phyloP scores from a whole-genome alignment of 768 basidiomycete genomes.

The Bullera alba region DNA sequence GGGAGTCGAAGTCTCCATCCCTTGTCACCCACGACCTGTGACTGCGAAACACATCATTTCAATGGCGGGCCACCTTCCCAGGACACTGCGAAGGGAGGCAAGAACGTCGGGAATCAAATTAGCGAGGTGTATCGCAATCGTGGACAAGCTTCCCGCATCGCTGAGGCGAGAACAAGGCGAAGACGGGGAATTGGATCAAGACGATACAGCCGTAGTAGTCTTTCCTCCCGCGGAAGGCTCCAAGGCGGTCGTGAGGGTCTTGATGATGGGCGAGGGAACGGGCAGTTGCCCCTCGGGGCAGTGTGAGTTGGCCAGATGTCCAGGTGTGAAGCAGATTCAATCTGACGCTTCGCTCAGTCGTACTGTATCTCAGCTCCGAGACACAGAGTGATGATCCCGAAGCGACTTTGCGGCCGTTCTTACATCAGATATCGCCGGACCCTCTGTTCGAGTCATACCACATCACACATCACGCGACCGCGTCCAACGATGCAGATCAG shows the following conservation, averaged over 20 bases:
- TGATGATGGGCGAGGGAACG: constrained; percentile 45
- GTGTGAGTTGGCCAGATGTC: constrained; percentile 29
- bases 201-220: constrained; percentile 40
- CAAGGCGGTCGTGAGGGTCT: constrained; percentile 26
- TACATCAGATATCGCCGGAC: constrained; percentile 6
- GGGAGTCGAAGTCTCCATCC: constrained; percentile 8
- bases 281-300: constrained; percentile 44
- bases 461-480: constrained; percentile 4
- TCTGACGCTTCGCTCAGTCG: constrained; percentile 10
- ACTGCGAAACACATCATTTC: constrained; percentile 26
- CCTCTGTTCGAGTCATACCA: constrained; percentile 18
- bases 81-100: background rate
- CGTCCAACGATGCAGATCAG: background rate
- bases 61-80: constrained; percentile 20
- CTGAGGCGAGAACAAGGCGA: constrained; percentile 4
- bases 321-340: background rate
- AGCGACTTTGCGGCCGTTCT: constrained; percentile 12
- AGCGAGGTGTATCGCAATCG: constrained; percentile 34
- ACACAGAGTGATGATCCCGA: background rate
- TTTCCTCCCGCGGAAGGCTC: constrained; percentile 32
- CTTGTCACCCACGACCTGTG: constrained; percentile 30
- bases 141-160: constrained; percentile 12
- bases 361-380: constrained; percentile 8
- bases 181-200: constrained; percentile 10
- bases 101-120: background rate